Percentiles rank a stretch among this genome's conserved stretches.
Evolutionary conservation across 345 rosid genomes (phyloP).

Genomic region (Bretschneidera sinensis): DNA sequence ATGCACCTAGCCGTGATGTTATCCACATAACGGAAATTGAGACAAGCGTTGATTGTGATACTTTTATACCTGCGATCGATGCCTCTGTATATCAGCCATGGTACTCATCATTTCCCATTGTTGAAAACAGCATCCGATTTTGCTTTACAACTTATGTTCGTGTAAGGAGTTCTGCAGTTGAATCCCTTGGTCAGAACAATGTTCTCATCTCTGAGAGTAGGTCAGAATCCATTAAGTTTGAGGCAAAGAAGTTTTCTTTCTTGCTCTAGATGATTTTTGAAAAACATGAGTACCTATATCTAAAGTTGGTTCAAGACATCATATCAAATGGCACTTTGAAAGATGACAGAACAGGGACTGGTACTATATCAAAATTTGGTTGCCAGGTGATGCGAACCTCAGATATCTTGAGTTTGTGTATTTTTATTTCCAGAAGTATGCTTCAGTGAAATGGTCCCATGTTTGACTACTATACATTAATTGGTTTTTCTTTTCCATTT

Average conservation of each 20-base stretch:
- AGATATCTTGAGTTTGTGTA: background rate
- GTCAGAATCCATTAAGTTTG: conserved; percentile 38
- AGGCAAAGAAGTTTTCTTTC: conserved; percentile 52
- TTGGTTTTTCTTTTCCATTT: conserved; percentile 8
- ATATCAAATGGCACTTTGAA: conserved; percentile 55
- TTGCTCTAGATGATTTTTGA: conserved; percentile 72
- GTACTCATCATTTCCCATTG: conserved; percentile 69
- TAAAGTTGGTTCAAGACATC: conserved; percentile 61
- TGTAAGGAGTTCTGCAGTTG: conserved; percentile 44
- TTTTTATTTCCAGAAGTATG: conserved; percentile 13
- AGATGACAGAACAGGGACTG: conserved; percentile 83
- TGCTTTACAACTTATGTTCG: conserved; percentile 73
- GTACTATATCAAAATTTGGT: conserved; percentile 83
- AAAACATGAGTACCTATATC: conserved; percentile 66
- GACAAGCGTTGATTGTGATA: conserved; percentile 71
- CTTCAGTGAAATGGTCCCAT: background rate
- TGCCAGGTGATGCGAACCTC: conserved; percentile 48
- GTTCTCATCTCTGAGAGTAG: conserved; percentile 25
- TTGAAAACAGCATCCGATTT: conserved; percentile 57
- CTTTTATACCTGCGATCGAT: conserved; percentile 73
- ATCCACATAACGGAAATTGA: conserved; percentile 85
- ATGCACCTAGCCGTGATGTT: conserved; percentile 76
- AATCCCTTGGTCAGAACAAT: conserved; percentile 26
- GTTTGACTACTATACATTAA: no score
- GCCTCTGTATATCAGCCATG: conserved; percentile 73